phyloP scores from a whole-genome alignment of 2,329 filamentous ascomycete species.

The Colletotrichum karsti region DNA sequence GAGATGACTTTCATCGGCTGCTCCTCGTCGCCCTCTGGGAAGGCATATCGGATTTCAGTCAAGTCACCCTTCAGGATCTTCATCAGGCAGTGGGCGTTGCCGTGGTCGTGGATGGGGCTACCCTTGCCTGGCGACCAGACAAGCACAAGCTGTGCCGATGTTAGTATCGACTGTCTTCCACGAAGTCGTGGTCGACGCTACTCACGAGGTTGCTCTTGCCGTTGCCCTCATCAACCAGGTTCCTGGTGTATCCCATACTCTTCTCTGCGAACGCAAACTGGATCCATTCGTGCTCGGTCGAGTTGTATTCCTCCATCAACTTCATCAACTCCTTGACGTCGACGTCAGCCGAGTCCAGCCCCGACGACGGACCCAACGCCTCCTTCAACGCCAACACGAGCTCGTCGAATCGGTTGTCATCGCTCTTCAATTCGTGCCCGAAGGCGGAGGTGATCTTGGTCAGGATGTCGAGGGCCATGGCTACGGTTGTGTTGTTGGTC shows the following conservation, averaged over 20 bases:
- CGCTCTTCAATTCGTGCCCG: constrained; percentile 16
- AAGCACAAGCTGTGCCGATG: constrained; percentile 72
- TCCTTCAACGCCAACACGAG: constrained; percentile 79
- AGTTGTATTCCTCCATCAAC: constrained; percentile 80
- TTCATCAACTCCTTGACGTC: constrained; percentile 75
- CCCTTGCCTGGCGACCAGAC: constrained; percentile 89
- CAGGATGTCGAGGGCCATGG: constrained; percentile 45
- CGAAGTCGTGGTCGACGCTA: constrained; percentile 33
- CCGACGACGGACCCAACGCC: constrained; percentile 81
- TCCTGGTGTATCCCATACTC: constrained; percentile 81
- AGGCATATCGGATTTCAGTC: constrained; percentile 83
- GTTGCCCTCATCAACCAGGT: constrained; percentile 90
- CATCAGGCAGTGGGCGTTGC: constrained; percentile 92
- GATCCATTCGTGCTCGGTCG: constrained; percentile 75
- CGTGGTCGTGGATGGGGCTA: constrained; percentile 88
- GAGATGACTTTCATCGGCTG: constrained; percentile 60
- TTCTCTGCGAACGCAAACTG: constrained; percentile 78
- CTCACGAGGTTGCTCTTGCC: constrained; percentile 78
- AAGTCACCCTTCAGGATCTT: constrained; percentile 83
- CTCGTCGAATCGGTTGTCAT: constrained; percentile 67
- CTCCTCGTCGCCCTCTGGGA: constrained; percentile 58
- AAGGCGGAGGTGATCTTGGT: constrained; percentile 35
- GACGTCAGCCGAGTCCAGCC: constrained; percentile 83
- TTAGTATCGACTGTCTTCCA: constrained; percentile 37
- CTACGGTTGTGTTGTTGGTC: constrained; percentile 3